Percentiles rank a stretch among this genome's conserved stretches.
These are phyloP conservation scores for Craterostigma plantagineum DNA, from an alignment of 257 asterid genomes.

Conservation along the genomic window DNA sequence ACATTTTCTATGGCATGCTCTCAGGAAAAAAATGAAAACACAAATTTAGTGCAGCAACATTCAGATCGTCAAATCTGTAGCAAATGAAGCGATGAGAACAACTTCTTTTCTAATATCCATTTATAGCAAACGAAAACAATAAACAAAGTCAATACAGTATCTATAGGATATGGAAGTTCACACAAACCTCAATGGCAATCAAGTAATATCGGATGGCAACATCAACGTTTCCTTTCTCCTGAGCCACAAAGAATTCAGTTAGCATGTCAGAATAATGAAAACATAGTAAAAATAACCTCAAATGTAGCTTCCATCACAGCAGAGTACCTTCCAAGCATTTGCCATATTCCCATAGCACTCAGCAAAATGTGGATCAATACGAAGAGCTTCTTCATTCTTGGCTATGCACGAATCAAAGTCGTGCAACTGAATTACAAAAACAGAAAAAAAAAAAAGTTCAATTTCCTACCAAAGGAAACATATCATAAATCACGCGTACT, in stretches of 20 bases:
- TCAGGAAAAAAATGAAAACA: too few species aligned
- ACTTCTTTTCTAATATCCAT: too few species aligned
- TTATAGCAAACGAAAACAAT: neutral
- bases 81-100: too few species aligned
- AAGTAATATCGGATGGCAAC: conserved; percentile 88
- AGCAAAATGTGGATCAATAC: conserved; percentile 82
- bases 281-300: conserved; percentile 9
- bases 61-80: too few species aligned
- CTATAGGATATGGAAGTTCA: too few species aligned
- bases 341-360: conserved; percentile 99
- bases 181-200: conserved; percentile 85
- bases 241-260: conserved; percentile 13
- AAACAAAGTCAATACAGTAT: neutral
- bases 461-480: conserved; percentile 1
- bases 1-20: too few species aligned
- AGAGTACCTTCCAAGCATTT: conserved; percentile 90
- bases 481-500: neutral
- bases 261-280: conserved; percentile 6
- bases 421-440: conserved; percentile 63
- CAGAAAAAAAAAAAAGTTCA: conserved; percentile 1
- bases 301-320: conserved; percentile 8
- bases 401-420: conserved; percentile 79
- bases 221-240: conserved; percentile 97
- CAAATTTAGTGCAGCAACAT: too few species aligned
- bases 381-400: conserved; percentile 91